Evolutionary conservation across 176 grass and related monocot species (phyloP), one percentile per base, ranked within the genome.

Genomic region (Lolium perenne): DNA sequence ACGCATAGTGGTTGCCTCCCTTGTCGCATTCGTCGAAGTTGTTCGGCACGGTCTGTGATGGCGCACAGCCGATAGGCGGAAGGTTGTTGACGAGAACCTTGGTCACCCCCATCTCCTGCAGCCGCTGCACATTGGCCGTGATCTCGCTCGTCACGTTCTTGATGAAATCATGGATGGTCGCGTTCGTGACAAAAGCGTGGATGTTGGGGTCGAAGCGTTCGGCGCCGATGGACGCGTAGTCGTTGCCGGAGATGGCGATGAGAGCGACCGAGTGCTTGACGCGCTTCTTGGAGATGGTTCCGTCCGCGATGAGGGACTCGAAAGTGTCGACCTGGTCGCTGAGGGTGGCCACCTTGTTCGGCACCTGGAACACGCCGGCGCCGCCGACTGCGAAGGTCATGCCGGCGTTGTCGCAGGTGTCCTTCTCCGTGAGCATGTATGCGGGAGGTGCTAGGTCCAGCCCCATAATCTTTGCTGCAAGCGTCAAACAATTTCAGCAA

Each of bases 311-410:
- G 57, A 59, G 57, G 57, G 57, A 59, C 57, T 59, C 20, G 57
- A 59, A 59, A 22, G 57, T 59, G 57, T 59, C 57, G 0, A 59
- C 57, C 20, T 59, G 57, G 0, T 59, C 57, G 57, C 8, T 2
- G 20, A 59, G 57, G 57, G 57, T 59, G 57, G 18, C 57, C 57
- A 3, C 20, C 57, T 59, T 59, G 18, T 0, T 59, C 0, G 57
- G 57, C 57, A 59, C 57, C 57, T 8, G 7, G 57, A 59, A 59
- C 20, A 59, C 57, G 57, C 57, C 41, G 58, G 58, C 58, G 9
- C 58, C 58, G n/a, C 8, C 58, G 58, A 61, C 58, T n/a, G 58
- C 58, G 58, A 61, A 61, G n/a, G 58, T 61, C 58, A 61, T 61
- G 58, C 58, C 58, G n/a, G n/a, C 1, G 0, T 11, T 61, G n/a